phyloP scores from a whole-genome alignment of 176 grass and related monocot species.

The Pharus latifolius region DNA sequence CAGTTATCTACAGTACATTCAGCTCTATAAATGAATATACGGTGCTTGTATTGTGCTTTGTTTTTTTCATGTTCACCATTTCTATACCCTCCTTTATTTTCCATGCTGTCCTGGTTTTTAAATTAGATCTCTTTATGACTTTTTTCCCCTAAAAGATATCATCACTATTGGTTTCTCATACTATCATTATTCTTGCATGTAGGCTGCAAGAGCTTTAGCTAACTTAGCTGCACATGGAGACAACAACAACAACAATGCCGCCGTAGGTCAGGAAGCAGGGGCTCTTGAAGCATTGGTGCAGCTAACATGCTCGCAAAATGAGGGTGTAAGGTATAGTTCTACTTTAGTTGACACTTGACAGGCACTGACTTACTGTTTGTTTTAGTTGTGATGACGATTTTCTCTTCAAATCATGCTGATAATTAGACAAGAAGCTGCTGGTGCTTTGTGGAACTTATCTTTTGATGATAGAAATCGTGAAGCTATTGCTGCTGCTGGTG shows the following conservation, averaged over 20 bases:
- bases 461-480: slow-evolving; percentile 99
- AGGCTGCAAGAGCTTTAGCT: slow-evolving; percentile 96
- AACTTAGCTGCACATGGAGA: slow-evolving; percentile 99
- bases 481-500: slow-evolving; percentile 86
- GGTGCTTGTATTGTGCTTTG: not conserved
- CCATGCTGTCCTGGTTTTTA: not conserved
- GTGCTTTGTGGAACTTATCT: slow-evolving; percentile 98
- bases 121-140: not conserved
- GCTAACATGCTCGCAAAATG: slow-evolving; percentile 89
- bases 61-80: not conserved
- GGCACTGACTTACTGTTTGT: not conserved
- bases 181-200: slow-evolving; percentile 7
- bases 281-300: slow-evolving; percentile 94
- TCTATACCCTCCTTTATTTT: not conserved
- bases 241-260: slow-evolving; percentile 90
- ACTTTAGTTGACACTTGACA: not conserved
- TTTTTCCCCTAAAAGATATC: slow-evolving; percentile 7
- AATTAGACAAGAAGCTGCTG: slow-evolving; percentile 96
- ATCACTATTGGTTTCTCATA: slow-evolving; percentile 19
- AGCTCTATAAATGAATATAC: not conserved
- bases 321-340: slow-evolving; percentile 87
- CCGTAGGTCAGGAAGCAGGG: slow-evolving; percentile 95
- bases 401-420: not conserved
- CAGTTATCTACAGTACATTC: not conserved
- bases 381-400: slow-evolving; percentile 17